phyloP scores from a whole-genome alignment of 805 yeast genomes.

The Sporopachydermia lactativora region DNA sequence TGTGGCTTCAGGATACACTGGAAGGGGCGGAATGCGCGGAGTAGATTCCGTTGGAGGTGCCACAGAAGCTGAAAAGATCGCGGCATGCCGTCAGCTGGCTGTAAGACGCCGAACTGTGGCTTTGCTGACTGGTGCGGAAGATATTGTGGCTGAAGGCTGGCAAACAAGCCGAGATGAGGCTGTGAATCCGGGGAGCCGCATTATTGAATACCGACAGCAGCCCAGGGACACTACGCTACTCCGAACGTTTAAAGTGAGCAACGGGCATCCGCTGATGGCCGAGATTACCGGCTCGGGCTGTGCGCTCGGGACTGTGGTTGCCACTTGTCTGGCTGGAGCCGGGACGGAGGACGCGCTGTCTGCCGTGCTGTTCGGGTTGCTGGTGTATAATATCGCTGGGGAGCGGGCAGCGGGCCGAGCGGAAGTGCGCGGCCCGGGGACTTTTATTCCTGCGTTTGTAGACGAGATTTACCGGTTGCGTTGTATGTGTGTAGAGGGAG shows the following conservation, averaged over 20 bases:
- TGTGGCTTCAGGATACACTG: slow-evolving; percentile 36
- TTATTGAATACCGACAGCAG: too few relatives aligned
- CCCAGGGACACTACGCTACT: slow-evolving; percentile 6
- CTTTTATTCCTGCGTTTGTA: slow-evolving; percentile 32
- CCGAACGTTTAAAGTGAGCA: slow-evolving; percentile 23
- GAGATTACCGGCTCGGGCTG: slow-evolving; percentile 76
- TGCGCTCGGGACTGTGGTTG: slow-evolving; percentile 60
- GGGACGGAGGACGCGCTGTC: slow-evolving; percentile 23
- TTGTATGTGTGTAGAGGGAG: slow-evolving; percentile 6
- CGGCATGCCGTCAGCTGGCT: slow-evolving; percentile 37
- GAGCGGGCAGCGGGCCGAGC: slow-evolving; percentile 29
- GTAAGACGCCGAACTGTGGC: slow-evolving; percentile 39
- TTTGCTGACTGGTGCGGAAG: slow-evolving; percentile 55
- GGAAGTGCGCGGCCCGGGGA: slow-evolving; percentile 34
- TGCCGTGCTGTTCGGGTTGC: slow-evolving; percentile 42
- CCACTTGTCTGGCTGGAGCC: slow-evolving; percentile 37
- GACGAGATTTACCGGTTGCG: slow-evolving; percentile 23
- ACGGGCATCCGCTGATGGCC: slow-evolving; percentile 54
- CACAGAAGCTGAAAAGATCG: slow-evolving; percentile 14
- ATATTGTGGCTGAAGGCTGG: slow-evolving; percentile 35
- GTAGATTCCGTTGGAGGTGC: slow-evolving; percentile 37
- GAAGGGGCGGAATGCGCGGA: slow-evolving; percentile 43
- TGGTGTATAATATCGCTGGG: slow-evolving; percentile 49
- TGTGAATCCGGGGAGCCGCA: too few relatives aligned
- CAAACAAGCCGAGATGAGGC: slow-evolving; percentile 16